phyloP scores from a whole-genome alignment of 768 basidiomycete species.

The Dentipellis fragilis region DNA sequence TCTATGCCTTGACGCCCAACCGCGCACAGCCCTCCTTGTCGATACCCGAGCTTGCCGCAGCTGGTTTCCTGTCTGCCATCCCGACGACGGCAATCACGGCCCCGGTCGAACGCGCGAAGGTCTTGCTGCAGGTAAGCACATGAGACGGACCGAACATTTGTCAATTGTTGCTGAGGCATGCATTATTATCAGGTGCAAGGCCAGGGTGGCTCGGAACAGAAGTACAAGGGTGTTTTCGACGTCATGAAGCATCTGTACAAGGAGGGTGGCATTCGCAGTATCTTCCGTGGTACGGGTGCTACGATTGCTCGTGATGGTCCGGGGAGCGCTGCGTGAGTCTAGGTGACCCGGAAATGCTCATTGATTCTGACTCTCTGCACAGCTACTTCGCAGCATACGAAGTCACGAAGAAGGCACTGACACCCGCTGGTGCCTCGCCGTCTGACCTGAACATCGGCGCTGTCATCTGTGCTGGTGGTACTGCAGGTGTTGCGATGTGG shows the following conservation, averaged over 20 bases:
- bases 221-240: slow-evolving; percentile 87
- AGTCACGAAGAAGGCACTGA: slow-evolving; percentile 79
- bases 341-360: slow-evolving; percentile 1
- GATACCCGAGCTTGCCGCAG: slow-evolving; percentile 73
- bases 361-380: slow-evolving; percentile 9
- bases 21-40: slow-evolving; percentile 55
- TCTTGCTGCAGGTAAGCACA: slow-evolving; percentile 67
- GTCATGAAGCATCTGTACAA: slow-evolving; percentile 85
- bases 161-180: neutral
- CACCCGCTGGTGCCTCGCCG: slow-evolving; percentile 70
- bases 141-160: slow-evolving; percentile 7
- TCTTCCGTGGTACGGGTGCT: slow-evolving; percentile 89
- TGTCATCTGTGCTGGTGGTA: slow-evolving; percentile 86
- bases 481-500: slow-evolving; percentile 98
- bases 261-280: slow-evolving; percentile 86
- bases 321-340: slow-evolving; percentile 85
- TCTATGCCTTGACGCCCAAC: slow-evolving; percentile 70
- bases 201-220: slow-evolving; percentile 58
- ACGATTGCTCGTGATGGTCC: slow-evolving; percentile 93
- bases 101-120: slow-evolving; percentile 95
- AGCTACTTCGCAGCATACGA: slow-evolving; percentile 98
- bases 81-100: slow-evolving; percentile 90
- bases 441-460: slow-evolving; percentile 76
- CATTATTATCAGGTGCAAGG: slow-evolving; percentile 64
- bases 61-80: slow-evolving; percentile 90